These are phyloP conservation scores for Spongispora temasekensis DNA, from an alignment of 1,284 basidiomycete genomes.

Conservation along the genomic window DNA sequence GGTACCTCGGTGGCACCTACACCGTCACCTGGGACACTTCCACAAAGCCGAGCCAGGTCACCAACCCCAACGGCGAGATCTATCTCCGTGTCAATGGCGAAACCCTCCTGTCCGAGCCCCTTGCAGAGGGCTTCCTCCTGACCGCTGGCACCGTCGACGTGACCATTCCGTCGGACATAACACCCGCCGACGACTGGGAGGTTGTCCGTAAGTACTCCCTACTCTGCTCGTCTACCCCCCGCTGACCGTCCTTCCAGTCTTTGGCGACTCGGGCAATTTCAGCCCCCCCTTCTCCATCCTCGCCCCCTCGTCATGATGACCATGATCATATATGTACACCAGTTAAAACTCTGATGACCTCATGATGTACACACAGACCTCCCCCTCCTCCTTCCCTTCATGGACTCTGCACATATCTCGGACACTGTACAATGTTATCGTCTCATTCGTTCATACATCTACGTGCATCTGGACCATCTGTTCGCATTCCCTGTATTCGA, in stretches of 20 bases:
- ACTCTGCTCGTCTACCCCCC: fast-evolving
- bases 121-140: conserved; percentile 45
- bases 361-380: conserved; percentile 12
- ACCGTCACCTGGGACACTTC: conserved; percentile 51
- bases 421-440: conserved; percentile 11
- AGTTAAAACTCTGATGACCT: conserved; percentile 14
- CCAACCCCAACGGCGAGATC: conserved; percentile 45
- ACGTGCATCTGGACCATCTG: conserved; percentile 12
- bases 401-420: conserved; percentile 18
- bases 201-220: conserved; percentile 42
- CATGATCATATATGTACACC: conserved; percentile 1
- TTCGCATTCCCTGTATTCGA: conserved; percentile 12
- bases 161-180: conserved; percentile 39
- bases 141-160: conserved; percentile 39
- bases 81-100: conserved; percentile 37
- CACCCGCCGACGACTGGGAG: conserved; percentile 35
- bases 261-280: conserved; percentile 53
- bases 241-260: conserved; percentile 36
- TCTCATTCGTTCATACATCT: conserved; percentile 2
- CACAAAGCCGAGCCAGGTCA: conserved; percentile 44
- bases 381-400: neutral
- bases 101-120: conserved; percentile 30
- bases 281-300: conserved; percentile 42
- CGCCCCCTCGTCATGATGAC: conserved; percentile 18
- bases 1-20: conserved; percentile 45